phyloP scores from a whole-genome alignment of 257 asterid species.

The Solanum bukasovii region DNA sequence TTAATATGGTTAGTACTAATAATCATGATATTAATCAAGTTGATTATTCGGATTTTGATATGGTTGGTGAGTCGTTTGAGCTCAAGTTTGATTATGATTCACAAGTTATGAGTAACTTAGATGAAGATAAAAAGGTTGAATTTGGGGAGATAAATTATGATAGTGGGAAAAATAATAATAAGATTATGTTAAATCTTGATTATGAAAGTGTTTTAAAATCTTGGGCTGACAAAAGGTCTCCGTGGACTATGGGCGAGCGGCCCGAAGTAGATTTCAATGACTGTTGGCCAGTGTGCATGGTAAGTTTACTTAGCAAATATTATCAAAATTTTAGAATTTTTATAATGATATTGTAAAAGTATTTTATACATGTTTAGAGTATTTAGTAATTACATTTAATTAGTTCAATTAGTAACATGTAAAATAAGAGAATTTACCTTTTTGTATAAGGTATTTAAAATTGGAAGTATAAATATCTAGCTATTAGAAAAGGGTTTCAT shows the following conservation, averaged over 20 bases:
- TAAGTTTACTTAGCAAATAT: not conserved
- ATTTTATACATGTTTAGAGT: not conserved
- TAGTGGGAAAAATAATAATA: not conserved
- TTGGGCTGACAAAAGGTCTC: slow-evolving; percentile 60
- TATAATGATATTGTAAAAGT: not conserved
- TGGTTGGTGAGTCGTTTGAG: slow-evolving; percentile 17
- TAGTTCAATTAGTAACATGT: not conserved
- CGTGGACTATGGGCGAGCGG: slow-evolving; percentile 64
- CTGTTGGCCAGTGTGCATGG: slow-evolving; percentile 64
- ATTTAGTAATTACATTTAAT: not conserved
- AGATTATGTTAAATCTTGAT: slow-evolving; percentile 57
- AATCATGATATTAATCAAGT: not conserved
- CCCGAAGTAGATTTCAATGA: slow-evolving; percentile 38
- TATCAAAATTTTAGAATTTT: not conserved
- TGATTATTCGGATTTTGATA: slow-evolving; percentile 9
- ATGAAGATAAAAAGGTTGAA: slow-evolving; percentile 6
- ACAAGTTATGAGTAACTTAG: not conserved
- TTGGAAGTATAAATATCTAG: not conserved
- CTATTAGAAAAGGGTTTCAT: not conserved
- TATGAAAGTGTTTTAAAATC: slow-evolving; percentile 45
- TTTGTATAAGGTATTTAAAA: not conserved
- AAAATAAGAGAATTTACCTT: not conserved
- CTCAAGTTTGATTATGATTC: slow-evolving; percentile 49
- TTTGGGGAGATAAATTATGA: not conserved
- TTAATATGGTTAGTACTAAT: not conserved